Evolutionary conservation across 305 asterid species (phyloP).

Genomic region (Ilex paraguariensis): DNA sequence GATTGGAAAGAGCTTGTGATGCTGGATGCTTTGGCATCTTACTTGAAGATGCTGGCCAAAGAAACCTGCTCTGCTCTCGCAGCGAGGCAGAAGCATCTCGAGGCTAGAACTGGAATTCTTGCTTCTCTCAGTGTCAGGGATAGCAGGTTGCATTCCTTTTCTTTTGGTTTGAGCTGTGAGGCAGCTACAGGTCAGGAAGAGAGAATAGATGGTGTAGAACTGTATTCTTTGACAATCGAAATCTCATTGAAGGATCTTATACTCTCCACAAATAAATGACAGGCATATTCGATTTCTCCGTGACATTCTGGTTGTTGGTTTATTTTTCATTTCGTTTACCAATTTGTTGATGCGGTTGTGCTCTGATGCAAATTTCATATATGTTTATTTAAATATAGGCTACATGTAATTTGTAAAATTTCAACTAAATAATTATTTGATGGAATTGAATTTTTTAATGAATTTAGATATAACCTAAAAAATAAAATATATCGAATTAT

Average conservation of each 20-base stretch:
- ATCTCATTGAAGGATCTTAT: constrained; percentile 3
- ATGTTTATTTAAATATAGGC: too few relatives aligned
- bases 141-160: constrained; percentile 4
- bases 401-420: too few relatives aligned
- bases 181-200: constrained; percentile 14
- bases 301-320: too few relatives aligned
- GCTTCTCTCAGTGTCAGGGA: neutral
- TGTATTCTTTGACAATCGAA: constrained; percentile 17
- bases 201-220: constrained; percentile 11
- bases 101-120: neutral
- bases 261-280: neutral
- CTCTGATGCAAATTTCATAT: too few relatives aligned
- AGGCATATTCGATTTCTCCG: too few relatives aligned
- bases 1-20: constrained; percentile 50
- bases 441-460: too few relatives aligned
- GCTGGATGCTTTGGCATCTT: neutral
- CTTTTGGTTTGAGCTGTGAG: constrained; percentile 11
- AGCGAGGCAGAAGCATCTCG: constrained; percentile 1
- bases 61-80: too few relatives aligned
- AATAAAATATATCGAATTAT: too few relatives aligned
- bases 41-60: neutral
- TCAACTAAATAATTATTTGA: too few relatives aligned
- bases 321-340: too few relatives aligned
- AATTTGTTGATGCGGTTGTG: too few relatives aligned
- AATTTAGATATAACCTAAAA: too few relatives aligned